Base-by-base conservation (phyloP, 1,284 basidiomycete genomes). In the Thelephora terrestris region DNA sequence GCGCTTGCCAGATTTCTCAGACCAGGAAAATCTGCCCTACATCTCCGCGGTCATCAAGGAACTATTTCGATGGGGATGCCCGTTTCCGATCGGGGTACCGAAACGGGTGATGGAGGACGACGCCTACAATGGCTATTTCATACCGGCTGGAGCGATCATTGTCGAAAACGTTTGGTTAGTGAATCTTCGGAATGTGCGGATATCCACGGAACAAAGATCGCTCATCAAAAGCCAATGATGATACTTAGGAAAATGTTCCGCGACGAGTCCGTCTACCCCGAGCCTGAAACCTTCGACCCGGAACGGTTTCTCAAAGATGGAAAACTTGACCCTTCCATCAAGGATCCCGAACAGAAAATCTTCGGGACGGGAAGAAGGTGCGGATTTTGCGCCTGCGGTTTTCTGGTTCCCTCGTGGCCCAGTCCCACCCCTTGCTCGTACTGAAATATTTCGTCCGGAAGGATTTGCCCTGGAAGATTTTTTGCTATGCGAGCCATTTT, bases 41-140 rank as follows among this genome's bases (percentile, higher is more conserved):
- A 47, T 67, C 16, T 48, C 57, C 9, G 63, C 61, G 0, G 43
- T 65, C 5, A 51, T 66, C 9, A 62, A 63, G 48, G 69, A 71
- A 50, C 51, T 58, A 1, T 43, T 66, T 10, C 54, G 65, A 16
- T 63, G 65, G 57, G 45, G 47, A 9, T 51, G 54, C 7, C 50
- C 55, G 1, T 43, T 51, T 7, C 53, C 52, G 18, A 23, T 57
- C 29, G 60, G 56, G 9, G 50, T 59, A 1, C 58, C 60, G 3
- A 58, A 60, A 43, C 42, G 46, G 18, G 43, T 50, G 7, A 55
- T 43, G 40, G 43, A 52, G 14, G 48, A 57, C 32, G 57, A 61
- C 40, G 47, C 51, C 6, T 61, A 61, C 45, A 49, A 50, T 4
- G 57, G 57, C 1, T 56, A 52, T 35, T 34, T 44, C 39, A 54